Evolutionary conservation across 2,329 filamentous ascomycete genomes (phyloP), one percentile per base, ranked within the genome.

Genomic region (Aspergillus glaucus): DNA sequence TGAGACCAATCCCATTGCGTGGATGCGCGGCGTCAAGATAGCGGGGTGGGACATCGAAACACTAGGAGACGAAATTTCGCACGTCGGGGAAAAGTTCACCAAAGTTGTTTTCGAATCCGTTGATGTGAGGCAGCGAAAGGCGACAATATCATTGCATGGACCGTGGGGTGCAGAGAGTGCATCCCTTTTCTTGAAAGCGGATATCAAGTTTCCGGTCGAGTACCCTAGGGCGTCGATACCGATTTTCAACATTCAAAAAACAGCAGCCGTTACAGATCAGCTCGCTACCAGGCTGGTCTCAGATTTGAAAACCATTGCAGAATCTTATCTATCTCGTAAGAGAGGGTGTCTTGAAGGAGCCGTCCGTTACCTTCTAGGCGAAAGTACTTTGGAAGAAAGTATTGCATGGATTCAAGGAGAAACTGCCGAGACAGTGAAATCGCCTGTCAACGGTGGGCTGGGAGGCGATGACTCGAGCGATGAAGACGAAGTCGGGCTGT

Each of bases 391-490:
- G 4, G 76, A 84, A 51, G 80, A 84, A 37, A 80, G 76, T 51
- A 71, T 81, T 22, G 64, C 66, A 48, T 75, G 66, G 67, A 69
- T 72, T 43, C 69, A 74, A 42, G 80, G 85, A 9, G 77, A 82
- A 55, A 84, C 87, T 55, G 66, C 82, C 6, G 59, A 72, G 55
- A 66, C 70, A 52, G 55, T 74, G 46, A 71, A 75, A 52, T 68
- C 70, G 41, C 66, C 72, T 12, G 54, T 70, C 48, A 64, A 72
- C 44, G 64, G 64, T 15, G 62, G 63, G 43, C 48, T 75, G 34
- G 73, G 68, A 26, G 86, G 87, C 49, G 88, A 93, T 19, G 92
- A 88, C 56, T 96, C 89, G 3, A 94, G 87, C 59, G 86, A 89
- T 53, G 86, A 88, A 51, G 87, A 91, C 55, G 88, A 91, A 49